phyloP scores from a whole-genome alignment of 2,329 filamentous ascomycete genomes.

The Pestalotiopsis sp. region DNA sequence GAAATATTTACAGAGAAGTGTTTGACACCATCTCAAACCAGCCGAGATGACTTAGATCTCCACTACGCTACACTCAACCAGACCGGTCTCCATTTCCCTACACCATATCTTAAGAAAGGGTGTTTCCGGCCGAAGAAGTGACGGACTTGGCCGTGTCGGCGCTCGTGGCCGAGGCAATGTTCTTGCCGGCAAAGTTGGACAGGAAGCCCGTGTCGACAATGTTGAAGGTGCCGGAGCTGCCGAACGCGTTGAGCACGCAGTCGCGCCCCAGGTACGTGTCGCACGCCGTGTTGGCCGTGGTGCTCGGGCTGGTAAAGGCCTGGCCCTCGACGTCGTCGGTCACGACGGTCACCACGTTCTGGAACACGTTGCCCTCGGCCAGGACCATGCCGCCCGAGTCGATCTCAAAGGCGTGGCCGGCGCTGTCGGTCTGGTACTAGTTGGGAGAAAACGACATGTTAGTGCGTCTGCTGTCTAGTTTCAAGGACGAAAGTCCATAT shows the following conservation, averaged over 20 bases:
- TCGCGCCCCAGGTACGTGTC: conserved; percentile 7
- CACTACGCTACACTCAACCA: background rate
- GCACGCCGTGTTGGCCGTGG: conserved; percentile 15
- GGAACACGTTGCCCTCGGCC: conserved; percentile 61
- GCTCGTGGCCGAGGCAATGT: conserved; percentile 11
- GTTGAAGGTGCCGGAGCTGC: conserved; percentile 22
- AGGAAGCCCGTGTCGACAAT: conserved; percentile 31
- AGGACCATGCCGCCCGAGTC: conserved; percentile 47
- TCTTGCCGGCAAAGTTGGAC: conserved; percentile 20
- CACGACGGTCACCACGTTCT: conserved; percentile 50
- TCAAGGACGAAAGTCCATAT: background rate
- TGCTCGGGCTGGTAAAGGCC: conserved; percentile 17
- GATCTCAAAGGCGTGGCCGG: conserved; percentile 61
- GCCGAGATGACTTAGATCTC: background rate
- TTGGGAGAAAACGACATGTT: background rate
- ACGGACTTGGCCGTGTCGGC: conserved; percentile 5
- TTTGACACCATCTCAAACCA: background rate
- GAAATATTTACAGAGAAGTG: background rate
- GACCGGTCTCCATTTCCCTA: background rate
- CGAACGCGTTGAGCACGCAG: conserved; percentile 12
- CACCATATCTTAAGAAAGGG: background rate
- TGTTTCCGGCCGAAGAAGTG: background rate
- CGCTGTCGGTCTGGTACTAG: conserved; percentile 42
- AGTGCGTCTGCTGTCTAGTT: background rate
- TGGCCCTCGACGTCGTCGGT: conserved; percentile 24